Evolutionary conservation across 495 filamentous ascomycete genomes (phyloP), one percentile per base, ranked within the genome.

Genomic region (Monascus purpureus): DNA sequence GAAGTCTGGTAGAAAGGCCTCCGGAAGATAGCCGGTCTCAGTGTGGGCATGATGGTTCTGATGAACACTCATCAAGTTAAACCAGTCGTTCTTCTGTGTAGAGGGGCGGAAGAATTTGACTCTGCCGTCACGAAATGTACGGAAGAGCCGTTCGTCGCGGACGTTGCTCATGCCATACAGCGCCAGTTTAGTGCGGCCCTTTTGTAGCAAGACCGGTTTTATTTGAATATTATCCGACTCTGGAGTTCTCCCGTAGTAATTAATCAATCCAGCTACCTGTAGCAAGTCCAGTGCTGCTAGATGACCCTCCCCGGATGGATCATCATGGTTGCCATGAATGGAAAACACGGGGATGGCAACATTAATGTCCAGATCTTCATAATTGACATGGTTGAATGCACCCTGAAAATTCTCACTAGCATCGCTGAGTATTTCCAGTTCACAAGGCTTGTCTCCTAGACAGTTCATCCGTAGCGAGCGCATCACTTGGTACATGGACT

Each of bases 291-390:
- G 65, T 9, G 86, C 82, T 36, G 88, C 86, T 31, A 79, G 72
- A 52, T 87, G 80, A 15, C 86, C 92, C 40, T 93, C 85, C 5
- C 92, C 90, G 26, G 83, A 84, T 1, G 90, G 90, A 53, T 99
- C 90, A 47, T 99, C 90, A 58, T 99, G 90, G 49, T 99, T 99
- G 17, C 90, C 90, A 46, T 99, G 90, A 30, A 99, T 99, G 1
- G 86, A 93, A 49, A 99, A 99, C 20, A 99, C 84, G 0, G 90
- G 90, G 28, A 95, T 94, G 8, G 86, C 85, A 38, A 99, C 76
- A 43, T 99, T 99, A 47, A 99, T 94, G 49, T 99, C 86, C 14
- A 86, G 73, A 43, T 99, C 90, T 48, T 95, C 82, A 47, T 96
- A 99, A 53, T 99, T 99, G 48, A 93, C 88, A 53, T 93, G 80